Base-by-base conservation (phyloP, 2,329 filamentous ascomycete species). In the Colletotrichum australisinense region DNA sequence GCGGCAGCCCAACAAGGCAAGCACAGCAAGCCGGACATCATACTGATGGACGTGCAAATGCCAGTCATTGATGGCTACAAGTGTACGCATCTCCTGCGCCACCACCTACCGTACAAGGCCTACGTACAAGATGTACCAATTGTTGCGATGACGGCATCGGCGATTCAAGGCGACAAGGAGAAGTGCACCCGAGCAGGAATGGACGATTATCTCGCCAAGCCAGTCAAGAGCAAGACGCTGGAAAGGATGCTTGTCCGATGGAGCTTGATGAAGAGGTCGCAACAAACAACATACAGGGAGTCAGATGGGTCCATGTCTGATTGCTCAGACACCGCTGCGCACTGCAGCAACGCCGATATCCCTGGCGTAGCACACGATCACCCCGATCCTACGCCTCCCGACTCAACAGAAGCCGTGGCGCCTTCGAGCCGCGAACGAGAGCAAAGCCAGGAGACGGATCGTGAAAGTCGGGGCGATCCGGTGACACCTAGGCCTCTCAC, bases 11-110 rank as follows among this genome's bases (percentile, higher is more conserved):
- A 87, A 26, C 78, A 82, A 8, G 87, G 85, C 30, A 83, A 85
- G 35, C 85, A 88, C 57, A 82, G 84, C 12, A 90, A 90, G 63
- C 93, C 94, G 0, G 90, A 94, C 76, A 90, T 96, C 8, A 94
- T 96, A 67, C 84, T 95, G 52, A 94, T 94, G 93, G 93, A 94
- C 78, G 91, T 93, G 1, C 92, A 94, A 80, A 93, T 94, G 91
- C 90, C 91, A 30, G 89, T 95, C 52, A 90, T 94, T 74, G 94
- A 95, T 77, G 94, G 94, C 1, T 95, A 95, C 80, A 90, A 90
- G 70, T 93, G 93, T 55, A 95, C 93, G 0, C 93, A 94, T 76
- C 87, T 93, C 11, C 87, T 96, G 58, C 88, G 93, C 19, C 91
- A 93, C 68, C 90, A 93, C 76, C 79, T 87, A 1, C 91, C 92